Base-by-base conservation (phyloP, 768 basidiomycete species). In the Cubamyces lactineus region DNA sequence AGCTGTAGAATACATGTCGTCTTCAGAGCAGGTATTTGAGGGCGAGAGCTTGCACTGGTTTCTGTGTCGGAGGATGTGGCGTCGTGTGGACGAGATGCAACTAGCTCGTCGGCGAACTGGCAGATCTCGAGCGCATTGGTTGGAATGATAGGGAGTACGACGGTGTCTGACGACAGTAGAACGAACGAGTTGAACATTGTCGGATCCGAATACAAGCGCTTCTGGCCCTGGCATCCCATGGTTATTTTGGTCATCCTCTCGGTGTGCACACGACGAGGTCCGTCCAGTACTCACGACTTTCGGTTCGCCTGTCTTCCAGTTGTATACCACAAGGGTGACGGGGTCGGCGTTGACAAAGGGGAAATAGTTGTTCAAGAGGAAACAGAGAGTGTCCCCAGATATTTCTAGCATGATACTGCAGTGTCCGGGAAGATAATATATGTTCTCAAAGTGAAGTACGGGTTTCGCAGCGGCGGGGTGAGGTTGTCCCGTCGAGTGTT, bases 231-330 rank as follows among this genome's bases (percentile, higher is more conserved):
- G 45, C 38, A 34, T 19, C 2, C 24, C 23, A n/a, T 47, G 40
- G 13, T 23, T 38, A 19, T 19, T 24, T 17, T 11, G 3, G 19
- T 9, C 6, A 38, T 17, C 24, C 2, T 7, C n/a, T 34, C 34
- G 34, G 34, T 9, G 9, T 34, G 47, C 9, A 51, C 17, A 39
- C n/a, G 24, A 12, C 21, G 46, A 12, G n/a, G 7, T 24, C 3
- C 24, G 26, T 23, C 23, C 48, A 23, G 43, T n/a, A 72, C 73
- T 61, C 57, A 70, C 71, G 19, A 52, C 59, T 40, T 65, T 41
- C 6, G 51, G 53, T 0, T 58, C 54, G 0, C 73, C 73, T n/a
- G 69, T 68, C 65, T 70, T 70, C 73, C 73, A 74, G 16, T 72
- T 64, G 23, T 67, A 66, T 1, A 71, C 28, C 34, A 66, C 57